Base-by-base conservation (phyloP, 192 early-diverging fungal species). In the Backusella circina region DNA sequence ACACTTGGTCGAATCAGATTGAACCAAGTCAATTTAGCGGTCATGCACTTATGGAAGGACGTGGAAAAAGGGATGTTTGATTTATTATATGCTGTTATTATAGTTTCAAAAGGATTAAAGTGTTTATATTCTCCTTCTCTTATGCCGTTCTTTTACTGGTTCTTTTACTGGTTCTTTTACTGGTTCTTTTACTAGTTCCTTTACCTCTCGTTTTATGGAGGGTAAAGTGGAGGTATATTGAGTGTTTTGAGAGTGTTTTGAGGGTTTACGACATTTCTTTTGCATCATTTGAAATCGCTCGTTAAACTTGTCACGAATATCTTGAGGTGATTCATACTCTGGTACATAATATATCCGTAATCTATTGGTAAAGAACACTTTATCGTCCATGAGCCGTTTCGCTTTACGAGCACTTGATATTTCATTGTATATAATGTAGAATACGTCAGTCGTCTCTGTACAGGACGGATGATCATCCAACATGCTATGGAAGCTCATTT, bases 341-440 rank as follows among this genome's bases (percentile, higher is more conserved):
- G 82, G 82, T 28, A 54, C 75, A 77, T 86, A 86, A 13, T 72
- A 67, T 30, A 86, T 77, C 67, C 57, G 66, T n/a, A 86, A 31
- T n/a, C 51, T 67, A 47, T 75, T 74, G 33, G 72, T 50, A 74
- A 75, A 83, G 18, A 86, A 86, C 10, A 67, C 23, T 16, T 77
- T 75, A 71, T 86, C 82, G 35, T 86, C 82, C 66, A 83, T 39
- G 35, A 79, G 74, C 26, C 72, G 65, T 26, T 86, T 86, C 15
- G 73, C 77, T 31, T 47, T 72, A 35, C 84, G 73, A n/a, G 84
- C 79, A 16, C 57, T 39, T 28, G 64, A 32, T 31, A 83, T 50
- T 15, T 69, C 54, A 9, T 75, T 51, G 31, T 80, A 71, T 33
- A 78, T 79, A 39, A 79, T 33, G 51, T 70, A 77, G 36, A 67